Base-by-base conservation (phyloP, 73 alveolate genomes). In the Paramecium caudatum region DNA sequence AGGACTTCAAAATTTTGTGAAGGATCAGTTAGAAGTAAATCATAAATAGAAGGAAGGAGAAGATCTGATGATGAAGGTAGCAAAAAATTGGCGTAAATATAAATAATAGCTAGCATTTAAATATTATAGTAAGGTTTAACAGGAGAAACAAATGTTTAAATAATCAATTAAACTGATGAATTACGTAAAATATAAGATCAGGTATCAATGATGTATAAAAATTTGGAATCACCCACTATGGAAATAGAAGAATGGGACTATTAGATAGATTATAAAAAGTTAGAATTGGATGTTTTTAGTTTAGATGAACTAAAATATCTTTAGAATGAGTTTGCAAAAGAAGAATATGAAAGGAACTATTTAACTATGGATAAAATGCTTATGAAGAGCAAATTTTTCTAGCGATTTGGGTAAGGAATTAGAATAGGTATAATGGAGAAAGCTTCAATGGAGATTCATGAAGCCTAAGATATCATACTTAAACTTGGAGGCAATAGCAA, bases 391-490 rank as follows among this genome's bases (percentile, higher is more conserved):
- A 65, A 65, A n/a, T 65, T 65, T 65, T 65, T 65, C 34, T 32
- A 65, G 34, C 27, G 83, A 33, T 65, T 65, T 65, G 61, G 49
- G 2, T 33, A 65, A 65, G 83, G 83, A 30, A 36, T 65, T 12
- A 65, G 83, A 65, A 65, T 65, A 2, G 83, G 83, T 32, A 33
- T 65, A 12, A 65, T 65, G 47, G 83, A 65, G 34, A 65, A 65
- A 65, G 47, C 50, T 4, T 30, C 47, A 10, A 33, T 65, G 32
- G 83, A 33, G 17, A 36, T 65, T 33, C 47, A 65, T 13, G 55
- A 65, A 10, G 34, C 7, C 3, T 46, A 49, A 9, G 17, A 33
- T 0, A 43, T 36, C 16, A 30, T 65, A 25, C 5, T 65, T 32
- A 5, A 30, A 65, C 34, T 33, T 25, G 61, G 61, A n/a, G 83